Conservation (phyloP, 208 protist genomes). For the Leishmania lainsoni region DNA sequence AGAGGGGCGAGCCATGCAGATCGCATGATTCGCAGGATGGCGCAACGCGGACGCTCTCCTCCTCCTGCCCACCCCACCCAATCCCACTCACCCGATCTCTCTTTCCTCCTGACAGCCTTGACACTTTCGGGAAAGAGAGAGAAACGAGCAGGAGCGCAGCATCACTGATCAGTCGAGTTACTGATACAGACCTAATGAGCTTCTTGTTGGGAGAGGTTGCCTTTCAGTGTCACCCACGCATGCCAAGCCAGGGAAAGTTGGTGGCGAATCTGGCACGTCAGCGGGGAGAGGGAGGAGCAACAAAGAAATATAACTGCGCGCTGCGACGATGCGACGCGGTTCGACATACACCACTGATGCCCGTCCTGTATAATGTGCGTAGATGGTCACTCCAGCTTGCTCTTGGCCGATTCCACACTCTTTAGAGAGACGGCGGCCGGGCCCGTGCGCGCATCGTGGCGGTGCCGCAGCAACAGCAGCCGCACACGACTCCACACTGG, state of each 20-base stretch:
- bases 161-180: neutral
- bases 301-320: neutral
- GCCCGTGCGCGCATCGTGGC: neutral
- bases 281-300: neutral
- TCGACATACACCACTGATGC: neutral
- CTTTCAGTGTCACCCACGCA: neutral
- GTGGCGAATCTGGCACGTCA: neutral
- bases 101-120: neutral
- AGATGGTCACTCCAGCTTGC: neutral
- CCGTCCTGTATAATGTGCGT: neutral
- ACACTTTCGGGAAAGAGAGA: neutral
- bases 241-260: neutral
- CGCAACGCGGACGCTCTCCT: neutral
- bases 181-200: neutral
- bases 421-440: neutral
- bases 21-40: neutral
- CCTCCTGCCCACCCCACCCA: neutral
- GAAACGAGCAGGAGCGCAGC: neutral
- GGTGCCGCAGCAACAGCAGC: neutral
- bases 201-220: neutral
- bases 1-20: neutral
- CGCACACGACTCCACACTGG: constrained; percentile 14
- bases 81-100: neutral
- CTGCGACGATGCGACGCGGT: neutral
- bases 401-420: neutral